Percentiles rank a stretch among this genome's conserved stretches.
Evolutionary conservation across 805 yeast genomes (phyloP).

Genomic region (Candida methanosorbosa): DNA sequence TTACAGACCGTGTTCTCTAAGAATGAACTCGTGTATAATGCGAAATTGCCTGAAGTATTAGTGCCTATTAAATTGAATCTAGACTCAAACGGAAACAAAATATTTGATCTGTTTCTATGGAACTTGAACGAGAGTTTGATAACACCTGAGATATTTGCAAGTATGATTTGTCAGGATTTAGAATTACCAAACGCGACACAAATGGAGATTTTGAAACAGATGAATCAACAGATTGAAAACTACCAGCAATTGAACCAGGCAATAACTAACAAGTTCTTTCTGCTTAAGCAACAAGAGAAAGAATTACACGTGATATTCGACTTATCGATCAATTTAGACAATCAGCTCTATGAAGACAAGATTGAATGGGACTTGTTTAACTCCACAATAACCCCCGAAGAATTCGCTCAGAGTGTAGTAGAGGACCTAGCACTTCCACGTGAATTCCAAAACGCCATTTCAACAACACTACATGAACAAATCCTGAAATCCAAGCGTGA

Average conservation of each 20-base stretch:
- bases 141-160: constrained; percentile 69
- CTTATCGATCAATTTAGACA: constrained; percentile 73
- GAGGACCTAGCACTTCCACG: constrained; percentile 75
- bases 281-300: constrained; percentile 19
- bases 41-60: constrained; percentile 33
- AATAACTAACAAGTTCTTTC: constrained; percentile 41
- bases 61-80: constrained; percentile 62
- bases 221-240: constrained; percentile 75
- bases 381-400: constrained; percentile 61
- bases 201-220: constrained; percentile 55
- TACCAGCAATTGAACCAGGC: constrained; percentile 54
- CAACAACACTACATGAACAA: constrained; percentile 79
- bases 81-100: constrained; percentile 44
- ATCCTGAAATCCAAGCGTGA: constrained; percentile 72
- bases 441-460: constrained; percentile 85
- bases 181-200: constrained; percentile 67
- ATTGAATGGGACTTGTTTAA: constrained; percentile 84
- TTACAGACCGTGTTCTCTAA: constrained; percentile 19
- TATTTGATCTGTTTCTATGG: constrained; percentile 70
- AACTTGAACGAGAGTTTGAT: constrained; percentile 54
- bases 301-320: constrained; percentile 74
- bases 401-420: constrained; percentile 75
- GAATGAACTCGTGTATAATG: constrained; percentile 23
- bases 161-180: constrained; percentile 71
- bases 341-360: constrained; percentile 79